These are phyloP conservation scores for Syzygium aromaticum DNA, from an alignment of 345 rosid species.

Conservation along the genomic window DNA sequence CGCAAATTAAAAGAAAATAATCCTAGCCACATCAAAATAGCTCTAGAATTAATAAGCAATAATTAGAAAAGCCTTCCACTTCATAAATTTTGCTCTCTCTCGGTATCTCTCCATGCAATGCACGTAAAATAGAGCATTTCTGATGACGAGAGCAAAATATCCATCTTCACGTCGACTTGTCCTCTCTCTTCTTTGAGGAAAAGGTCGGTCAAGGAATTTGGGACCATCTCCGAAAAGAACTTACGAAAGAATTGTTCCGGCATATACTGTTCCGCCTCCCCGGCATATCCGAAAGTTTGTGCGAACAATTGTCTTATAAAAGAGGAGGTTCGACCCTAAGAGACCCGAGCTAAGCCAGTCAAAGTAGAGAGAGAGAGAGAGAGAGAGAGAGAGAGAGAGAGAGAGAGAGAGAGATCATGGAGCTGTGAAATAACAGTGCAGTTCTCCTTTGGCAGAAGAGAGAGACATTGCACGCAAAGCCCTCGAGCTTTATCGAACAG, in stretches of 20 bases:
- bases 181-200: neutral
- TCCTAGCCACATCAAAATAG: neutral
- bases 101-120: neutral
- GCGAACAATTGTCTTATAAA: neutral
- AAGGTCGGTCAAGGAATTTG: neutral
- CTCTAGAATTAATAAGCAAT: neutral
- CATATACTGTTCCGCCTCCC: neutral
- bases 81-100: neutral
- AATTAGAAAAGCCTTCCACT: neutral
- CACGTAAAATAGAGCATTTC: neutral
- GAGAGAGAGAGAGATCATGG: neutral
- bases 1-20: neutral
- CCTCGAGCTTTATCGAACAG: neutral
- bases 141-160: neutral
- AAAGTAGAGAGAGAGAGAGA: too few relatives aligned
- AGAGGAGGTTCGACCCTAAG: neutral
- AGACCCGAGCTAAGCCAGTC: too few relatives aligned
- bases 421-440: neutral
- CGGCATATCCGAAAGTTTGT: neutral
- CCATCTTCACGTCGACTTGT: neutral
- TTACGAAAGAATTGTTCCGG: neutral
- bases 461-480: neutral
- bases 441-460: neutral
- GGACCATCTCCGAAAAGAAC: neutral
- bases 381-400: neutral